Percentiles rank a stretch among this genome's conserved stretches.
Conservation (phyloP, 23 red algal species). For the Agarophyton chilense region DNA sequence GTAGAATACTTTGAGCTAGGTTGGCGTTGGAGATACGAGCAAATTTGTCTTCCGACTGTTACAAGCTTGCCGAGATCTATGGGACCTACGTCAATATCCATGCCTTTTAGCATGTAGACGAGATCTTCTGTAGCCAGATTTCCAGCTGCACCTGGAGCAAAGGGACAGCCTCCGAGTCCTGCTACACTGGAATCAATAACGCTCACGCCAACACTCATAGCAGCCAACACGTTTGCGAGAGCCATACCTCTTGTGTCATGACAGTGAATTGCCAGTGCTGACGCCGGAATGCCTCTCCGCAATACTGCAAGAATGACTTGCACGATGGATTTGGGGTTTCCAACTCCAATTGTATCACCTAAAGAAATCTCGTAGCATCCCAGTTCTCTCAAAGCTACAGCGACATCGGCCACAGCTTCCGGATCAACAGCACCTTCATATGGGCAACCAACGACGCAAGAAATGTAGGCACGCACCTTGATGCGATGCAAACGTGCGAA, state of each 20-base stretch:
- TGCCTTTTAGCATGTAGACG: constrained; percentile 60
- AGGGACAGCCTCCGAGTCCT: constrained; percentile 96
- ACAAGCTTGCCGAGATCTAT: constrained; percentile 53
- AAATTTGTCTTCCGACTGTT: constrained; percentile 38
- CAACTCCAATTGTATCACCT: constrained; percentile 93
- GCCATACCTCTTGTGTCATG: constrained; percentile 96
- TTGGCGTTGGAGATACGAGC: constrained; percentile 29
- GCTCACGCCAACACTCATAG: constrained; percentile 70
- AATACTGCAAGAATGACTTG: constrained; percentile 58
- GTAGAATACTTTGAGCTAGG: constrained; percentile 15
- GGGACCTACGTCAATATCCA: constrained; percentile 47
- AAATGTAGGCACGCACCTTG: constrained; percentile 84
- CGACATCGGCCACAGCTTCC: constrained; percentile 72
- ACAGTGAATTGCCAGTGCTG: constrained; percentile 81
- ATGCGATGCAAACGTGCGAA: constrained; percentile 32
- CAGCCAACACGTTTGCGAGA: constrained; percentile 82
- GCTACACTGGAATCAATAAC: constrained; percentile 83
- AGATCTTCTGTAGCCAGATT: constrained; percentile 93
- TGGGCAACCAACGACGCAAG: constrained; percentile 88
- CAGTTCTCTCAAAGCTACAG: constrained; percentile 71
- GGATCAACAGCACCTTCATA: constrained; percentile 79
- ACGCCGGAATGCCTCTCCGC: constrained; percentile 35
- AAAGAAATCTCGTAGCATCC: constrained; percentile 98
- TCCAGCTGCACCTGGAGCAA: constrained; percentile 89
- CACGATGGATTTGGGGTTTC: constrained; percentile 77